Evolutionary conservation across 495 filamentous ascomycete species (phyloP), one percentile per base, ranked within the genome.

Genomic region (Penicillium crystallinum): DNA sequence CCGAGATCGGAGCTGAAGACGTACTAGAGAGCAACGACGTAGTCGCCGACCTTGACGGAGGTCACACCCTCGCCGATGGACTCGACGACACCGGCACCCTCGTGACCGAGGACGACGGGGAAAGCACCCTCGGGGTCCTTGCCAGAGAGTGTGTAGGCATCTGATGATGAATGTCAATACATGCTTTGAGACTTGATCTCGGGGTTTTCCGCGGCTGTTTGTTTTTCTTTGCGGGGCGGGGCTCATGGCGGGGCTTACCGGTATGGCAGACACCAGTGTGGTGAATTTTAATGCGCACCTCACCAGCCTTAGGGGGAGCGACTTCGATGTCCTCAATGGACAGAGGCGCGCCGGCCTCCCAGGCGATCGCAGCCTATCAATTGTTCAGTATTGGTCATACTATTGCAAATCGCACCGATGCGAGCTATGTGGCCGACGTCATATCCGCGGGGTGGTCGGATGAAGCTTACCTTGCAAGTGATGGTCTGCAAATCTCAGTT

Each of bases 181-280:
- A 30, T 33, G 42, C 3, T 21, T 33, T 31, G 42, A 22, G 8
- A 5, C 8, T 17, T 29, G 41, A 27, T 25, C 12, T 36, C 19
- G 18, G 5, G 8, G n/a, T 39, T 36, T 48, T 23, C 23, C 14
- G n/a, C 33, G 18, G 27, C n/a, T 29, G 33, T 18, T 35, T 30
- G n/a, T 21, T 52, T 10, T 40, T 22, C 19, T 23, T 15, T 8
- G 30, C 18, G 18, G 17, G 42, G 54, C 49, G 49, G 55, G 44
- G 46, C 47, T 52, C 39, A 42, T 22, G 48, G 54, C 51, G 49
- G 41, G 37, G 59, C 74, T 59, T 72, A 95, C 90, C 90, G 61
- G 93, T 98, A 74, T 98, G 93, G 76, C 93, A 98, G 64, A 98
- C 91, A 68, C 93, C 93, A 33, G 93, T 98, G 78, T 96, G 95